These are phyloP conservation scores for Entonaema liquescens DNA, from an alignment of 495 filamentous ascomycete genomes.

Conservation along the genomic window DNA sequence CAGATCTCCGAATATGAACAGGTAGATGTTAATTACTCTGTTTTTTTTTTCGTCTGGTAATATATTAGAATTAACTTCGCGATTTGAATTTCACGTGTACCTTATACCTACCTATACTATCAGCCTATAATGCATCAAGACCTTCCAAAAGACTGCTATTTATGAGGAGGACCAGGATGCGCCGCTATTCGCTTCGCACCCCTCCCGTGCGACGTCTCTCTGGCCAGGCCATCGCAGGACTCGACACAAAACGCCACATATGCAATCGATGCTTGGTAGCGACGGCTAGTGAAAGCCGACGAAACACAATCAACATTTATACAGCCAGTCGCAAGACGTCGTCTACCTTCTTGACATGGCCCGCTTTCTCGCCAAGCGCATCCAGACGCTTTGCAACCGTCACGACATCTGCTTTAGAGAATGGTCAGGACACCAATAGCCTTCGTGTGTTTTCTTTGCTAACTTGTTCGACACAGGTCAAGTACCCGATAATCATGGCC, in stretches of 20 bases:
- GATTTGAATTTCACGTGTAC: neutral
- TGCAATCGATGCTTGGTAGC: slow-evolving; percentile 31
- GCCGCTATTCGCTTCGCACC: slow-evolving; percentile 24
- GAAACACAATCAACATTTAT: slow-evolving; percentile 10
- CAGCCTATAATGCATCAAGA: slow-evolving; percentile 26
- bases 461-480: slow-evolving; percentile 18
- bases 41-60: neutral
- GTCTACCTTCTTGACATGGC: slow-evolving; percentile 16
- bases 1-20: neutral
- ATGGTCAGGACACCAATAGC: slow-evolving; percentile 35
- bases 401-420: slow-evolving; percentile 43
- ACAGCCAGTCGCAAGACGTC: slow-evolving; percentile 19
- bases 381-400: slow-evolving; percentile 46
- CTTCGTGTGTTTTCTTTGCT: slow-evolving; percentile 9
- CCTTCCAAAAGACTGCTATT: slow-evolving; percentile 7
- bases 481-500: slow-evolving; percentile 61
- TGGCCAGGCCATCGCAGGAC: slow-evolving; percentile 26
- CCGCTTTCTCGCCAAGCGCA: slow-evolving; percentile 33
- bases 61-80: neutral
- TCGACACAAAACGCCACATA: slow-evolving; percentile 29
- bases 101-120: slow-evolving; percentile 2
- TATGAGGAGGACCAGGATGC: slow-evolving; percentile 29
- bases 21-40: neutral
- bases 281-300: slow-evolving; percentile 25
- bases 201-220: slow-evolving; percentile 30